Conservation (phyloP, 352 stramenopile species). For the Pythium angustatum region DNA sequence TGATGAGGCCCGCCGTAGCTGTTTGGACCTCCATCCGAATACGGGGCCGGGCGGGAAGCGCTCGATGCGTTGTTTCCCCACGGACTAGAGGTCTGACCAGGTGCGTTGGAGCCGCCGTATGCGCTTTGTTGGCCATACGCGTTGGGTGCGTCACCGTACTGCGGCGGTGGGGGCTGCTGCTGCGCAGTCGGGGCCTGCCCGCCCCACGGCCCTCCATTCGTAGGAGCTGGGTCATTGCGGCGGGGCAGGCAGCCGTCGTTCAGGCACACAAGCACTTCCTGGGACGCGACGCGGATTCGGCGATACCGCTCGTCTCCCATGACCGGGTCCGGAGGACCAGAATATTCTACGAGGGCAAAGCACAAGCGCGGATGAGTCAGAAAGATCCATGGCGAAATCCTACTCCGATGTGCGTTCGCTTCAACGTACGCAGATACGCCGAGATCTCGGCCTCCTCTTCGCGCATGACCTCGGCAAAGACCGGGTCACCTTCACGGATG, state of each 20-base stretch:
- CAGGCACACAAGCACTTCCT: constrained; percentile 80
- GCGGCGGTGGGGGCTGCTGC: constrained; percentile 5
- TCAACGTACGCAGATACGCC: constrained; percentile 66
- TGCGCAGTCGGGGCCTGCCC: not conserved
- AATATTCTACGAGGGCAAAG: constrained; percentile 52
- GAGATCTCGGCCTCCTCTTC: constrained; percentile 73
- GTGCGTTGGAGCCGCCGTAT: constrained; percentile 8
- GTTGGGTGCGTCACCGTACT: constrained; percentile 12
- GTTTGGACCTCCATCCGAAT: constrained; percentile 43
- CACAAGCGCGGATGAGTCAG: no score
- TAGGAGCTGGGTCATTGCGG: constrained; percentile 37
- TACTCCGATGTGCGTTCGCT: not conserved
- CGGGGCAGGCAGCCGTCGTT: constrained; percentile 69
- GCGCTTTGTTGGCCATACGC: constrained; percentile 24
- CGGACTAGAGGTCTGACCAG: constrained; percentile 21
- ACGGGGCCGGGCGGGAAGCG: constrained; percentile 47
- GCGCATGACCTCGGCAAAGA: constrained; percentile 59
- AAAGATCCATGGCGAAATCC: no score
- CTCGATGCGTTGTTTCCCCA: constrained; percentile 41
- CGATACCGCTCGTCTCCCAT: constrained; percentile 85
- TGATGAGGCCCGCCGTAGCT: constrained; percentile 36
- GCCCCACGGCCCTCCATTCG: constrained; percentile 19
- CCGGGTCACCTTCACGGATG: constrained; percentile 63
- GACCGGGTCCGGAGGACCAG: constrained; percentile 69
- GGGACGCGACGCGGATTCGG: constrained; percentile 75